These are phyloP conservation scores for Calocybe gangraenosa DNA, from an alignment of 768 basidiomycete species.

Conservation along the genomic window DNA sequence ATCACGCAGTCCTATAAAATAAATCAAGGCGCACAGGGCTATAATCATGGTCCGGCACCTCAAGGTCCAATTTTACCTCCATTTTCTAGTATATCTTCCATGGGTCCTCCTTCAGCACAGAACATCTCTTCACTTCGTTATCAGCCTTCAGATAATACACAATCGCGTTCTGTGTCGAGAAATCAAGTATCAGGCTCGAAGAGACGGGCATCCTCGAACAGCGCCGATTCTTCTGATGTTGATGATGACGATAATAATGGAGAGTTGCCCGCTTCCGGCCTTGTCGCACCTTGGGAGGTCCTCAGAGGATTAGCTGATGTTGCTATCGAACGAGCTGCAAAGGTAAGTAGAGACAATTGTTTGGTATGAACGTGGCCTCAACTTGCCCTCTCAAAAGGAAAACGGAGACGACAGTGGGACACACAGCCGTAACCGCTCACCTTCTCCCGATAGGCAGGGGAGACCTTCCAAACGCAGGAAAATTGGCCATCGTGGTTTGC, in stretches of 20 bases:
- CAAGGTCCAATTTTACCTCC: slow-evolving; percentile 62
- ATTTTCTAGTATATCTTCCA: slow-evolving; percentile 63
- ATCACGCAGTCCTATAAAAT: slow-evolving; percentile 38
- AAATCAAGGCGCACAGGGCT: slow-evolving; percentile 33
- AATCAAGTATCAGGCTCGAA: slow-evolving; percentile 45
- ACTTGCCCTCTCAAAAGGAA: slow-evolving; percentile 43
- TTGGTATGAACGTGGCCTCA: slow-evolving; percentile 4
- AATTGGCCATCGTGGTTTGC: slow-evolving; percentile 56
- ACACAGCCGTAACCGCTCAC: slow-evolving; percentile 68
- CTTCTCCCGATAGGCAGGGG: slow-evolving; percentile 65
- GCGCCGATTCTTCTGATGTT: slow-evolving; percentile 79
- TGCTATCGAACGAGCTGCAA: slow-evolving; percentile 72
- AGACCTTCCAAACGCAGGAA: slow-evolving; percentile 72
- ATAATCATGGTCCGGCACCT: slow-evolving; percentile 25
- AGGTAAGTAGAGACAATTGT: slow-evolving; percentile 39
- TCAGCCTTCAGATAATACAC: slow-evolving; percentile 40
- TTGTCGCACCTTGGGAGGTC: slow-evolving; percentile 87
- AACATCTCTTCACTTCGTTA: slow-evolving; percentile 62
- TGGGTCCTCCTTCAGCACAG: slow-evolving; percentile 42
- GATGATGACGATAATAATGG: slow-evolving; percentile 79
- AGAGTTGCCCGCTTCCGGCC: slow-evolving; percentile 74
- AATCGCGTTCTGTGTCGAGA: slow-evolving; percentile 27
- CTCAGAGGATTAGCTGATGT: slow-evolving; percentile 78
- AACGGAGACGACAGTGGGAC: slow-evolving; percentile 76
- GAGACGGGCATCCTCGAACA: slow-evolving; percentile 63